Conservation (phyloP, 768 basidiomycete genomes). For the Podaxis sp. region DNA sequence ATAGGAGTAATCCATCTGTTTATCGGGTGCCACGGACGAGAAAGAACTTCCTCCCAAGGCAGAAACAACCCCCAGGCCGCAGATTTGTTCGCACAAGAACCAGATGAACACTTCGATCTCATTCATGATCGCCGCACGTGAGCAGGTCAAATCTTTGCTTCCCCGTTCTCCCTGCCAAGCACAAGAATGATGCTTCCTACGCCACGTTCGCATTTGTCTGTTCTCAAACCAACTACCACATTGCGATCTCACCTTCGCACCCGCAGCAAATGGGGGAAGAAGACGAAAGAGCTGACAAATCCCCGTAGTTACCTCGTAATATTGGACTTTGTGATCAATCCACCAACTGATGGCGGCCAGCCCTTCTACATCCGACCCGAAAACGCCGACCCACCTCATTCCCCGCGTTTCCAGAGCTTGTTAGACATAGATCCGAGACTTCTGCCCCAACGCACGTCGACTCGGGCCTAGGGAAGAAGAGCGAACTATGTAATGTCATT, state of each 20-base stretch:
- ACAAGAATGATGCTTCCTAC: too few species aligned
- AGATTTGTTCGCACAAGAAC: conserved; percentile 54
- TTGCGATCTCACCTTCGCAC: conserved; percentile 57
- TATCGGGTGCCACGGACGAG: background rate
- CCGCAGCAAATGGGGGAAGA: conserved; percentile 54
- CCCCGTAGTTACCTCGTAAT: conserved; percentile 63
- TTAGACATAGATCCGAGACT: conserved; percentile 45
- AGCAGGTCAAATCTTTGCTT: conserved; percentile 16
- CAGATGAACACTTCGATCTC: conserved; percentile 44
- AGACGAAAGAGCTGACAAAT: conserved; percentile 54
- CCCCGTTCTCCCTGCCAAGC: background rate
- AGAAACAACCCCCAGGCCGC: conserved; percentile 35
- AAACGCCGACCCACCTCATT: conserved; percentile 50
- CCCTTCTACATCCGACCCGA: conserved; percentile 59
- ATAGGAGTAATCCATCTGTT: too few species aligned
- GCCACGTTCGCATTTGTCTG: background rate
- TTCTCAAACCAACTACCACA: conserved; percentile 56
- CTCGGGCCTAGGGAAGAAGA: conserved; percentile 53
- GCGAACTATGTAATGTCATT: conserved; percentile 29
- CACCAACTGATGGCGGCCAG: conserved; percentile 45
- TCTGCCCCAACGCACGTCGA: conserved; percentile 38
- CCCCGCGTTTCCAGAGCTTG: conserved; percentile 51
- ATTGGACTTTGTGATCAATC: conserved; percentile 53
- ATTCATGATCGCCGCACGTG: conserved; percentile 70
- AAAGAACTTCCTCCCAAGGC: conserved; percentile 7